Evolutionary conservation across 2,329 filamentous ascomycete genomes (phyloP).

Genomic region (Exutisphaerella laricina): DNA sequence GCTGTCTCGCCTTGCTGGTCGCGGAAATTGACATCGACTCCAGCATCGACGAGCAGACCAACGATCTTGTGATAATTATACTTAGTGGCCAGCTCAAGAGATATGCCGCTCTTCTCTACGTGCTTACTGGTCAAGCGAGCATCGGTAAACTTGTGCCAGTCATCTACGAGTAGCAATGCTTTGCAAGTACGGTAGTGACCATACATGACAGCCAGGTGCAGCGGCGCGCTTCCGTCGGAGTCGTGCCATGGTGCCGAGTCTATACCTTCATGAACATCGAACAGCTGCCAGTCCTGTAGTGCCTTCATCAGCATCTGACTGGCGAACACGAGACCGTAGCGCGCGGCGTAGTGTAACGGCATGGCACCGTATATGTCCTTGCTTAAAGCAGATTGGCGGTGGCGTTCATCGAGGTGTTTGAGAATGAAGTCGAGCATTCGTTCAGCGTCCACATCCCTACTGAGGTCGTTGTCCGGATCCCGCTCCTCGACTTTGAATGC

Average conservation of each 20-base stretch:
- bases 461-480: constrained; percentile 51
- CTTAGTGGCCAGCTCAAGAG: constrained; percentile 80
- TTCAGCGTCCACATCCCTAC: constrained; percentile 69
- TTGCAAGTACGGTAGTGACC: constrained; percentile 84
- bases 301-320: constrained; percentile 80
- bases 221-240: constrained; percentile 78
- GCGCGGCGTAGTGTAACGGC: constrained; percentile 87
- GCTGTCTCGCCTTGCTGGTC: constrained; percentile 88
- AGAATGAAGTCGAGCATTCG: constrained; percentile 60
- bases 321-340: constrained; percentile 89
- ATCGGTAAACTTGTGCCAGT: constrained; percentile 23
- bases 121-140: constrained; percentile 59
- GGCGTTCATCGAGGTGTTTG: constrained; percentile 60
- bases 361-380: constrained; percentile 76
- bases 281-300: constrained; percentile 85
- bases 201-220: constrained; percentile 87
- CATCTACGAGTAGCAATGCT: constrained; percentile 65
- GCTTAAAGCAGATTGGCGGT: constrained; percentile 61
- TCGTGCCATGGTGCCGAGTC: constrained; percentile 89
- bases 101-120: constrained; percentile 78
- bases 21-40: constrained; percentile 88
- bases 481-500: constrained; percentile 62
- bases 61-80: constrained; percentile 82
- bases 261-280: constrained; percentile 77
- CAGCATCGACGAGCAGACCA: constrained; percentile 78